Base-by-base conservation (phyloP, 208 protist genomes). In the Leishmania tarentolae region DNA sequence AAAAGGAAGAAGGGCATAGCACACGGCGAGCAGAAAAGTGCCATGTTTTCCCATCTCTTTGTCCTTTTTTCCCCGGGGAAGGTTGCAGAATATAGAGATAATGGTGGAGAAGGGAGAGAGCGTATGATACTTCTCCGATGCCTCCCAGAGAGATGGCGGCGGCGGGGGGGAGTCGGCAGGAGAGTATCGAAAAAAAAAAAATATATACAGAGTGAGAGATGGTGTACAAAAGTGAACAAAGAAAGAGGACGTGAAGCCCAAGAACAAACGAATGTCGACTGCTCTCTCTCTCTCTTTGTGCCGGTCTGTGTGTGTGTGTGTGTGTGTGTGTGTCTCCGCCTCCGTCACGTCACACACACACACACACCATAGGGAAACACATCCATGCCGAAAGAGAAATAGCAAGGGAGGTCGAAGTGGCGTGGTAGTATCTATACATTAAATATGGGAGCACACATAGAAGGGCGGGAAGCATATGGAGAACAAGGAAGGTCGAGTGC, bases 201-300 rank as follows among this genome's bases (percentile, higher is more conserved):
- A 40, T 24, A 73, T n/a, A n/a, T 31, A 24, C 44, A 71, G 11
- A 71, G 28, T 35, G 6, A 11, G 40, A 73, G 40, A 28, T 44
- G 21, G 11, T 21, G 69, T 73, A 73, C 69, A 73, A 50, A 44
- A 73, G 69, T 73, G 40, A 73, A 73, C 47, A 15, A 15, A 68
- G 21, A 0, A 65, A 35, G 21, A 19, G 37, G 15, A 53, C 31
- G 37, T 35, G 4, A 37, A 53, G 0, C 37, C 37, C 35, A 73
- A 31, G 28, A 31, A 73, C 42, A 53, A 28, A 44, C 5, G 2
- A 53, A 28, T 21, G 65, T 31, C 40, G 3, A 40, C 37, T n/a
- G 44, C 37, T 8, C 40, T 19, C 24, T 21, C 44, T 52, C 24
- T 44, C 42, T n/a, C 21, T 46, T 42, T 24, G 35, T 47, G 46